Base-by-base conservation (phyloP, 148 eudicot genomes). In the Spergularia bocconei region DNA sequence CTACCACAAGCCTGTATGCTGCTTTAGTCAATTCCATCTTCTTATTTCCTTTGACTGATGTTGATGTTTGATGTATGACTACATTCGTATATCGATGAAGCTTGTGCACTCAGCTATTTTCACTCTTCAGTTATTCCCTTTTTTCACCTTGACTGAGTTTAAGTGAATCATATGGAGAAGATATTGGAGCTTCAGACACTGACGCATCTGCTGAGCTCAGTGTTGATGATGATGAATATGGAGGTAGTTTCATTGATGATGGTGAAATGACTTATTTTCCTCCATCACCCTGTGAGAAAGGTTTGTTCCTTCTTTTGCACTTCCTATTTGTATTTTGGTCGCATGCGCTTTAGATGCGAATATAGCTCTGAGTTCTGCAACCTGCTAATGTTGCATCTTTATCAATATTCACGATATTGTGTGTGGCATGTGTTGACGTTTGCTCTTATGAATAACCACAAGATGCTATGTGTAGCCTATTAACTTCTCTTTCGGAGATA, bases 111-210 rank as follows among this genome's bases (percentile, higher is more conserved):
- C 4, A 0, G n/a, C 16, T 20, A 5, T 25, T 57, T 23, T 19
- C 6, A 4, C 21, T 55, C 17, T 63, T 23, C 1, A 6, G 20
- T 3, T 68, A 14, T 58, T 71, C 20, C 69, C 51, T 55, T 2
- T 19, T 19, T 12, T 61, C 41, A 21, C 36, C 13, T 13, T 89
- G 21, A 93, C 84, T 54, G 2, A 71, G 12, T 61, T 38, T 11
- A 81, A 91, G 98, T 76, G 97, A 91, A 63, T 90, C 98, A 70
- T 87, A 57, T 67, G 98, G 97, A 36, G 96, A 88, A 84, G 98
- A 94, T 81, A 81, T 94, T 73, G 91, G 84, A 67, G 74, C 87
- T 56, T 47, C 89, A 13, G 91, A 86, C 53, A 71, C 87, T 4
- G 89, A 87, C 20, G 73, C 52, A 77, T 88, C 91, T 48, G 66